Base-by-base conservation (phyloP, 2,329 filamentous ascomycete genomes). In the Fusarium newnesense region DNA sequence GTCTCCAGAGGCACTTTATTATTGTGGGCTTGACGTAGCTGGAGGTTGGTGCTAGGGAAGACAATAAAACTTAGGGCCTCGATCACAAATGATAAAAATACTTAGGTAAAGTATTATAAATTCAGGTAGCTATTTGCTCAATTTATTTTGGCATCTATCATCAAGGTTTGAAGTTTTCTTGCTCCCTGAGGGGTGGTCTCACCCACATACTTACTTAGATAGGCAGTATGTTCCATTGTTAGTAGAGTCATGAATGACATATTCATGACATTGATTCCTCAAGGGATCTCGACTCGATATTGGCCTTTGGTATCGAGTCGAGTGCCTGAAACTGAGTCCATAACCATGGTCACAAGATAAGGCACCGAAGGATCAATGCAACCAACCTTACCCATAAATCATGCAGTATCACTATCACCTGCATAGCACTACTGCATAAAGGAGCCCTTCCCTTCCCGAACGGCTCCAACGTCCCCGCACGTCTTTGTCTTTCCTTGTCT, bases 331-430 rank as follows among this genome's bases (percentile, higher is more conserved):
- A 72, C 50, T 36, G 40, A 57, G 39, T 16, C 39, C 46, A 52
- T 61, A 40, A 61, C 30, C 58, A 59, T 40, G 28, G 43, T 37
- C 50, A 42, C 49, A 47, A 40, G 37, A 63, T 58, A 52, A 44
- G 37, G 56, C 24, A 68, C 47, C 46, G 39, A n/a, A 47, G 34
- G 37, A 36, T 65, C 44, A 60, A 70, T 46, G 40, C 47, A 46
- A 43, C 54, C 56, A 49, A 52, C 54, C 52, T 49, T 67, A 43
- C 44, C 67, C 61, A 60, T 63, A 70, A 67, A 52, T 57, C 66
- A 73, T 73, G 70, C 67, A 67, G 61, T 50, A 70, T 73, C 42
- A 60, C 70, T 39, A 60, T 70, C 53, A 58, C 70, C 47, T 50
- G 57, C 68, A 68, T 68, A 40, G 36, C 63, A 67, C 69, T 71